These are phyloP conservation scores for Ilyonectria mors-panacis DNA, from an alignment of 2,329 filamentous ascomycete genomes.

Conservation along the genomic window DNA sequence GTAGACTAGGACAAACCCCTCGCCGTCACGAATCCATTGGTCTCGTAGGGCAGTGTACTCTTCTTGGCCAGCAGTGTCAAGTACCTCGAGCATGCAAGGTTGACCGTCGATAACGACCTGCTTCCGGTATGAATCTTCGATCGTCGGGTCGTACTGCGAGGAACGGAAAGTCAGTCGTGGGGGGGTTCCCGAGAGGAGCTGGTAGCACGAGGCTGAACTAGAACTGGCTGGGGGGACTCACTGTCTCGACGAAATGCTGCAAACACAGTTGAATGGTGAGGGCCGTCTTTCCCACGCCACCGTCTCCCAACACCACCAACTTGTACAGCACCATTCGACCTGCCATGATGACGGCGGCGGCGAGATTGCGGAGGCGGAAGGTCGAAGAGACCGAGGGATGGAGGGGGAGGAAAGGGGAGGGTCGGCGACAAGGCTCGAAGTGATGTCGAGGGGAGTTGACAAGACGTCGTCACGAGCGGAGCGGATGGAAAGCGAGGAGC, in stretches of 20 bases:
- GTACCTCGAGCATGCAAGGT: slow-evolving; percentile 96
- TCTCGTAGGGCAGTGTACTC: slow-evolving; percentile 97
- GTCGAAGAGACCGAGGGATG: slow-evolving; percentile 35
- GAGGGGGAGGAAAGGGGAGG: slow-evolving; percentile 34
- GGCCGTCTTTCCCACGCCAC: slow-evolving; percentile 94
- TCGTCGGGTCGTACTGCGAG: slow-evolving; percentile 84
- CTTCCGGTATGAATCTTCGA: slow-evolving; percentile 90
- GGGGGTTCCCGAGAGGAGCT: slow-evolving; percentile 21
- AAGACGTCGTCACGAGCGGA: slow-evolving; percentile 45
- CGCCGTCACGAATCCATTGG: slow-evolving; percentile 98
- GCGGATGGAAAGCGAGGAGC: slow-evolving; percentile 41
- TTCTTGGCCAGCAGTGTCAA: slow-evolving; percentile 98
- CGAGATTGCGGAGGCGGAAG: slow-evolving; percentile 26
- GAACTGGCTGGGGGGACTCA: slow-evolving; percentile 58
- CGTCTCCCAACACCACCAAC: slow-evolving; percentile 94
- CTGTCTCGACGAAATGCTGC: slow-evolving; percentile 98
- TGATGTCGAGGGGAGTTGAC: slow-evolving; percentile 29
- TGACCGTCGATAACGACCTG: slow-evolving; percentile 94
- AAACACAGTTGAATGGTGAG: slow-evolving; percentile 96
- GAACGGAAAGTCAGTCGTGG: slow-evolving; percentile 32
- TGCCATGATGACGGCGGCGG: slow-evolving; percentile 72
- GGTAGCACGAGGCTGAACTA: slow-evolving; percentile 12
- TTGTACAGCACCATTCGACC: slow-evolving; percentile 97
- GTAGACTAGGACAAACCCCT: slow-evolving; percentile 98
- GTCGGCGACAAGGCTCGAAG: slow-evolving; percentile 40